Evolutionary conservation across 768 basidiomycete genomes (phyloP).

Genomic region (Trametes cinnabarina): DNA sequence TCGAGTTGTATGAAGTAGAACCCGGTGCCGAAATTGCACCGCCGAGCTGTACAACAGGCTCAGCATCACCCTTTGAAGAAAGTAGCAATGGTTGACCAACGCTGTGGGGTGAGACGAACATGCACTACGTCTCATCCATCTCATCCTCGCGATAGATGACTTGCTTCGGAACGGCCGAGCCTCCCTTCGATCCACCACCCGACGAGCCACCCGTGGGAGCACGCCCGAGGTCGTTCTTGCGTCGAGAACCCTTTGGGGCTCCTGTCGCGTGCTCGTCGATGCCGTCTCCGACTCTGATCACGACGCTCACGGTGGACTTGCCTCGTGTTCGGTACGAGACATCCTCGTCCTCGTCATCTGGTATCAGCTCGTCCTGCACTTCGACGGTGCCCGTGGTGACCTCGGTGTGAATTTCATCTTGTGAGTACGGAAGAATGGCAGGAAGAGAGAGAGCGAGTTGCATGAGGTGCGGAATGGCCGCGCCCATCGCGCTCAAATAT

Average conservation of each 20-base stretch:
- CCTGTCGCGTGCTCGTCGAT: constrained; percentile 39
- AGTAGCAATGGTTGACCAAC: no score
- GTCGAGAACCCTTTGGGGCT: constrained; percentile 3
- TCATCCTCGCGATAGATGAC: constrained; percentile 22
- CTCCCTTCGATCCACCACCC: not conserved
- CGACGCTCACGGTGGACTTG: constrained; percentile 66
- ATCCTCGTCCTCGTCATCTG: constrained; percentile 71
- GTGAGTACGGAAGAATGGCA: constrained; percentile 62
- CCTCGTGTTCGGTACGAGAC: constrained; percentile 59
- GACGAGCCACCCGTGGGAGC: not conserved
- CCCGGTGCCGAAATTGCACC: no score
- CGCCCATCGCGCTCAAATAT: constrained; percentile 80
- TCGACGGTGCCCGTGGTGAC: constrained; percentile 68
- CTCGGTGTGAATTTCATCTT: constrained; percentile 60
- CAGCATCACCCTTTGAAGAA: not conserved
- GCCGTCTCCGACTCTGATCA: constrained; percentile 63
- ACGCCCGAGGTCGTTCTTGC: constrained; percentile 3
- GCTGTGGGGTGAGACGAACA: not conserved
- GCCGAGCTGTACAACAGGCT: no score
- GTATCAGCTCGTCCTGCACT: constrained; percentile 77
- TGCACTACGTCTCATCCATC: constrained; percentile 14
- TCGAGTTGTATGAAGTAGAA: no score
- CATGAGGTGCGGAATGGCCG: constrained; percentile 81
- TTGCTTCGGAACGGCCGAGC: not conserved
- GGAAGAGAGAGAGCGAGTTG: constrained; percentile 71